These are phyloP conservation scores for Euryodendron excelsum DNA, from an alignment of 148 eudicot species.

Conservation along the genomic window DNA sequence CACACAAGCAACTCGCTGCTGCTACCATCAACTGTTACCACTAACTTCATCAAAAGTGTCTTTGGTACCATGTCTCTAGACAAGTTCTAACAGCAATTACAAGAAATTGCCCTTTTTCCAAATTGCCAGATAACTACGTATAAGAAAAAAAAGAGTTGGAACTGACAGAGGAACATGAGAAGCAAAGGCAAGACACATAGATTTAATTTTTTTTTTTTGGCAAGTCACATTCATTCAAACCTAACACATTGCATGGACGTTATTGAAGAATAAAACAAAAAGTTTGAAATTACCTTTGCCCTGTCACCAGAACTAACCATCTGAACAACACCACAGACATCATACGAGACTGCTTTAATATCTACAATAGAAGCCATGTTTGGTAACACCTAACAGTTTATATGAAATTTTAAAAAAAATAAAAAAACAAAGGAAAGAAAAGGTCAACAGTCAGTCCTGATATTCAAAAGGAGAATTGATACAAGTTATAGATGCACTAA, in stretches of 20 bases:
- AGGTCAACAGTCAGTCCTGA: not conserved
- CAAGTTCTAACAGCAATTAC: not conserved
- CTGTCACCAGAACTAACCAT: constrained; percentile 64
- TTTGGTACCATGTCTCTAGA: not conserved
- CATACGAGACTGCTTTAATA: constrained; percentile 81
- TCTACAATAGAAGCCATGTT: constrained; percentile 94
- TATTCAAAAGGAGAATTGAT: not conserved
- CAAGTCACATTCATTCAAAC: not conserved
- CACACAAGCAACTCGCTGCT: constrained; percentile 1
- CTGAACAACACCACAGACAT: constrained; percentile 80
- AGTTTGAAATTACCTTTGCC: constrained; percentile 56
- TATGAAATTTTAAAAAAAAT: no score
- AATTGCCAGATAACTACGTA: not conserved
- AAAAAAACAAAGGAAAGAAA: not conserved
- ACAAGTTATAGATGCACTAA: not conserved
- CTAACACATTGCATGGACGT: not conserved
- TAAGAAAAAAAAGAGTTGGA: not conserved
- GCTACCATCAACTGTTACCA: not conserved
- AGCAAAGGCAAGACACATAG: not conserved
- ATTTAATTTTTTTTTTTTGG: no score
- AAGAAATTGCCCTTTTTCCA: not conserved
- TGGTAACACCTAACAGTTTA: constrained; percentile 68
- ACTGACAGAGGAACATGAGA: not conserved
- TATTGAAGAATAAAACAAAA: not conserved
- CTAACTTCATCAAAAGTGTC: not conserved